Evolutionary conservation across 257 asterid genomes (phyloP).

Genomic region (Nicotiana undulata): DNA sequence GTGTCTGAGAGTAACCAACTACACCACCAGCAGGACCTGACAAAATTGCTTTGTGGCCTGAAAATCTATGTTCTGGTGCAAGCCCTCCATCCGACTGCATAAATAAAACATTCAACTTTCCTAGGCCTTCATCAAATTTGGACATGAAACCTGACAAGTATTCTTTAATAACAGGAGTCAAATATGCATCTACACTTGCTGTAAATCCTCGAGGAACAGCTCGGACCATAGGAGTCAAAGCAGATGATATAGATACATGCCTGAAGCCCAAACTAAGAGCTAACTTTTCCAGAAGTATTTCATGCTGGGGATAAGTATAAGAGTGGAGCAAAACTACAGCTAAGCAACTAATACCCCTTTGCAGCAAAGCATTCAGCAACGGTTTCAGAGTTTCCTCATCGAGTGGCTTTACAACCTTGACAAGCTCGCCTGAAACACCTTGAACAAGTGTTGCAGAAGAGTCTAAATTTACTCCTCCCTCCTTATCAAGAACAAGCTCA

Average conservation of each 20-base stretch:
- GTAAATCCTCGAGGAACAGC: slow-evolving; percentile 98
- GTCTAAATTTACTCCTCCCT: slow-evolving; percentile 20
- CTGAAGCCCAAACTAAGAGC: slow-evolving; percentile 80
- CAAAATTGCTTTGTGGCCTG: slow-evolving; percentile 96
- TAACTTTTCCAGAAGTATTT: slow-evolving; percentile 49
- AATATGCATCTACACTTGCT: slow-evolving; percentile 92
- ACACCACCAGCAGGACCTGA: slow-evolving; percentile 99
- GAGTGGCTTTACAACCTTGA: slow-evolving; percentile 70
- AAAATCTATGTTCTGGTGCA: slow-evolving; percentile 89
- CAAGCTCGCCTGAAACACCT: slow-evolving; percentile 89
- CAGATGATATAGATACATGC: slow-evolving; percentile 87
- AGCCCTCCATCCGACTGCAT: slow-evolving; percentile 99
- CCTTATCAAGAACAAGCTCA: slow-evolving; percentile 59
- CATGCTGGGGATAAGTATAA: slow-evolving; percentile 83
- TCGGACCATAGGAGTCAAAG: slow-evolving; percentile 95
- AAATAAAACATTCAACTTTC: slow-evolving; percentile 67
- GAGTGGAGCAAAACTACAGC: slow-evolving; percentile 92
- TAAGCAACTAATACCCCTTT: slow-evolving; percentile 67
- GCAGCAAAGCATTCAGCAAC: slow-evolving; percentile 52
- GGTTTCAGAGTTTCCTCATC: slow-evolving; percentile 54
- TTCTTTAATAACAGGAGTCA: slow-evolving; percentile 89
- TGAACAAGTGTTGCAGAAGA: slow-evolving; percentile 37
- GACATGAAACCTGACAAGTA: slow-evolving; percentile 86
- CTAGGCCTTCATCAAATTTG: slow-evolving; percentile 73
- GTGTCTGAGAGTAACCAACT: slow-evolving; percentile 95